Evolutionary conservation across 1,284 basidiomycete species (phyloP), one percentile per base, ranked within the genome.

Genomic region (Leccinum glutinopallens): DNA sequence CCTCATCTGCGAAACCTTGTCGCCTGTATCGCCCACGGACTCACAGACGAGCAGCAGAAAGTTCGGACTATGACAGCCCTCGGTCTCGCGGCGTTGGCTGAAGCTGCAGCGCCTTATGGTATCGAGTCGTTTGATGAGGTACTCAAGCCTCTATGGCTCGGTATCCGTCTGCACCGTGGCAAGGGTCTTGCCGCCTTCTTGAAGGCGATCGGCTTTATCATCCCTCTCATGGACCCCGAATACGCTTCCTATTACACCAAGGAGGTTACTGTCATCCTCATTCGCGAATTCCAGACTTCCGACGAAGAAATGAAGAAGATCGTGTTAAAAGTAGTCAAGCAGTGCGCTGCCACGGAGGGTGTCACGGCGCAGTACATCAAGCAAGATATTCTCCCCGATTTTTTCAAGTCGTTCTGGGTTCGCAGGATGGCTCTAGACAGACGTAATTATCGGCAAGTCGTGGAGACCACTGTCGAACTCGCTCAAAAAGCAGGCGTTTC

Each of bases 251-350:
- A 98, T 80, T 98, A 98, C 75, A 97, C 96, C 60, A 96, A 95
- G 78, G 96, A 97, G 83, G 94, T 96, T 68, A 97, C 96, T 61
- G 93, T 97, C 65, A 97, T 98, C 76, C 89, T 99, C 66, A 99
- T 99, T 68, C 94, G 97, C 76, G 97, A 99, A 81, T 99, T 99
- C 83, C 96, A 97, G 78, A 98, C 95, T 6, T 97, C 97, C 9
- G 97, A 99, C 77, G 97, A 99, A 79, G 97, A 99, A 83, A 99
- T 99, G 97, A 97, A 98, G 84, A 97, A 98, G 84, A 99, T 99
- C 71, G 97, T 99, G 4, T 81, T 99, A 60, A 98, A 99, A 78
- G 97, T 99, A 62, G 96, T 99, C 74, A 97, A 98, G 80, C 97
- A 99, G 77, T 99, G 97, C 75, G 94, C 97, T 46, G 93, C 94